A percentile compares a stretch with the other conserved stretches of the same genome.
Evolutionary conservation across 1,284 basidiomycete species (phyloP).

Genomic region (Hemileia vastatrix): DNA sequence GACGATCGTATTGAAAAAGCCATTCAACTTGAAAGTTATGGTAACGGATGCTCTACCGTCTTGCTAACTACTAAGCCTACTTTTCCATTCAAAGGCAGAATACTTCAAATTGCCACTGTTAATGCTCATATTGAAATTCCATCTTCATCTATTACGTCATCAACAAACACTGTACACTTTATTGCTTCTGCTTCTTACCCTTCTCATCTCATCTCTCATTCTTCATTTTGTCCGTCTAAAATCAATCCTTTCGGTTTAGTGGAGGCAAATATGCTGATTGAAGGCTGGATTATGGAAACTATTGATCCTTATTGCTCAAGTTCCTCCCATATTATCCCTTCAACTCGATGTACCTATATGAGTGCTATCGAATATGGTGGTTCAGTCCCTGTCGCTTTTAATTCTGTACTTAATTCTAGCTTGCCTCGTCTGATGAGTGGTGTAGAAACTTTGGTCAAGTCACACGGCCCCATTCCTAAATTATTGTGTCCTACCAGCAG

Average conservation of each 20-base stretch:
- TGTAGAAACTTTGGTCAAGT: conserved; percentile 43
- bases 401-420: conserved; percentile 70
- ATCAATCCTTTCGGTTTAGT: conserved; percentile 70
- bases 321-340: conserved; percentile 90
- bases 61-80: conserved; percentile 41
- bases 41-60: conserved; percentile 61
- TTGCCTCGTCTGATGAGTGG: conserved; percentile 38
- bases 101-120: conserved; percentile 69
- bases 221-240: conserved; percentile 57
- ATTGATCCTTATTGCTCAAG: conserved; percentile 93
- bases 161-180: conserved; percentile 46
- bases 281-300: conserved; percentile 95
- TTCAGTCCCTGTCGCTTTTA: conserved; percentile 72
- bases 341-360: conserved; percentile 77
- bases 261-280: conserved; percentile 71
- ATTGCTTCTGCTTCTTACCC: conserved; percentile 48
- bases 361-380: conserved; percentile 83
- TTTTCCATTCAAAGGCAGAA: conserved; percentile 84
- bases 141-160: conserved; percentile 47
- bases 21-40: conserved; percentile 66
- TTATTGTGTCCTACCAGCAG: conserved; percentile 27
- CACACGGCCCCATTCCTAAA: conserved; percentile 28
- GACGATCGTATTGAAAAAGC: conserved; percentile 69
- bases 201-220: conserved; percentile 66
- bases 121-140: conserved; percentile 55